Evolutionary conservation across 441 rosid species (phyloP).

Genomic region (Erodium trifolium): DNA sequence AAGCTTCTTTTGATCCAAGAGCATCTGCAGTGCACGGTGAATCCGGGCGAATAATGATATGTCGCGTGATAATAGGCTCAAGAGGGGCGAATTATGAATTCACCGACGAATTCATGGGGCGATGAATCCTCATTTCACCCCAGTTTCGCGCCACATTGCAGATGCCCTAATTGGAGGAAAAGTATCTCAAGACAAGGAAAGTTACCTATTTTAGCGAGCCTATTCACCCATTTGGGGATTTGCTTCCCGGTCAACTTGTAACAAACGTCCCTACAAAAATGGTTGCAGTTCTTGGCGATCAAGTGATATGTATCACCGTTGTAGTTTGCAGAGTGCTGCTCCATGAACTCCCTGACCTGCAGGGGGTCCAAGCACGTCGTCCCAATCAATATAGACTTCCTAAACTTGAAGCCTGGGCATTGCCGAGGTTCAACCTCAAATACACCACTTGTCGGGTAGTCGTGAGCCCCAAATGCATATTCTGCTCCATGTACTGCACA

Average conservation of each 20-base stretch:
- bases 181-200: not conserved
- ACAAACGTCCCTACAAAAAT: slow-evolving; percentile 59
- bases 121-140: no score
- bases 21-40: no score
- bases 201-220: slow-evolving; percentile 57
- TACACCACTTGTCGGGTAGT: slow-evolving; percentile 56
- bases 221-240: slow-evolving; percentile 67
- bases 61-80: no score
- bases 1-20: no score
- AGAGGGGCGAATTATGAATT: no score
- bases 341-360: slow-evolving; percentile 65
- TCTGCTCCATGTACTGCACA: slow-evolving; percentile 53
- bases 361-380: slow-evolving; percentile 52
- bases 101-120: no score
- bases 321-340: slow-evolving; percentile 44
- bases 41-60: no score
- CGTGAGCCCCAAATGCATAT: slow-evolving; percentile 20
- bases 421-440: slow-evolving; percentile 68
- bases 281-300: slow-evolving; percentile 68
- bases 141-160: no score
- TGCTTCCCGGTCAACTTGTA: slow-evolving; percentile 47
- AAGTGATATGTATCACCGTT: slow-evolving; percentile 64
- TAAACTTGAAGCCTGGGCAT: slow-evolving; percentile 70
- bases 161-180: no score
- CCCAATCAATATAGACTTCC: slow-evolving; percentile 59